Percentiles rank a stretch among this genome's conserved stretches.
Conservation (phyloP, 1,139 yeast genomes). For the Pichia terricola region DNA sequence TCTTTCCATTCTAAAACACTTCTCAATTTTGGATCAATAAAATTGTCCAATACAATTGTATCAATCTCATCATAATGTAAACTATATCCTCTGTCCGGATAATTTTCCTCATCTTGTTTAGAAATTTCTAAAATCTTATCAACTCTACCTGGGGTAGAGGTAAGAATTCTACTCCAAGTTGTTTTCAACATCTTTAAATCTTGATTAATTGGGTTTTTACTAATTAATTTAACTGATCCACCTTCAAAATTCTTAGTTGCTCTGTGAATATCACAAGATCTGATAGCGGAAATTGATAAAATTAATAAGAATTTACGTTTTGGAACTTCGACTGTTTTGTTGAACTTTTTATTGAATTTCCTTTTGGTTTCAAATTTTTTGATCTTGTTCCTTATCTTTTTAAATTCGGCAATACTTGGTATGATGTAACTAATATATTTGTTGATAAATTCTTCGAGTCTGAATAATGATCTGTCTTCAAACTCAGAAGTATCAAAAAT, state of each 20-base stretch:
- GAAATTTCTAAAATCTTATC: constrained; percentile 39
- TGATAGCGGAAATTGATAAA: constrained; percentile 57
- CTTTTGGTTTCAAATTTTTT: constrained; percentile 22
- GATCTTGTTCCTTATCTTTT: constrained; percentile 23
- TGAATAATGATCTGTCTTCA: too few relatives aligned
- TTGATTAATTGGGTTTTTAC: constrained; percentile 52
- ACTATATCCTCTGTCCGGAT: constrained; percentile 11
- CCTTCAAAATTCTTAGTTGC: constrained; percentile 46
- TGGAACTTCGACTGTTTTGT: constrained; percentile 15
- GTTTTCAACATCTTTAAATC: constrained; percentile 44
- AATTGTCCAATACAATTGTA: constrained; percentile 54
- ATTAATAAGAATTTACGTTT: constrained; percentile 43
- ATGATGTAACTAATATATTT: constrained; percentile 14
- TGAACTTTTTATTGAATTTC: constrained; percentile 18
- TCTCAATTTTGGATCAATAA: constrained; percentile 53
- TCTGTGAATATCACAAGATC: constrained; percentile 66
- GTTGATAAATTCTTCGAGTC: constrained; percentile 29
- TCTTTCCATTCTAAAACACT: constrained; percentile 54
- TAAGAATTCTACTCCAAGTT: constrained; percentile 45
- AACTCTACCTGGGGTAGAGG: constrained; percentile 61
- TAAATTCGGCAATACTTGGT: constrained; percentile 23
- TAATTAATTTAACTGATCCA: constrained; percentile 54
- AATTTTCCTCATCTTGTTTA: constrained; percentile 17
- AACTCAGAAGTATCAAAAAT: too few relatives aligned
- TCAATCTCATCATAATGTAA: constrained; percentile 40